Evolutionary conservation across 805 yeast genomes (phyloP), one percentile per base, ranked within the genome.

Genomic region (Nakazawaea anatomiae): DNA sequence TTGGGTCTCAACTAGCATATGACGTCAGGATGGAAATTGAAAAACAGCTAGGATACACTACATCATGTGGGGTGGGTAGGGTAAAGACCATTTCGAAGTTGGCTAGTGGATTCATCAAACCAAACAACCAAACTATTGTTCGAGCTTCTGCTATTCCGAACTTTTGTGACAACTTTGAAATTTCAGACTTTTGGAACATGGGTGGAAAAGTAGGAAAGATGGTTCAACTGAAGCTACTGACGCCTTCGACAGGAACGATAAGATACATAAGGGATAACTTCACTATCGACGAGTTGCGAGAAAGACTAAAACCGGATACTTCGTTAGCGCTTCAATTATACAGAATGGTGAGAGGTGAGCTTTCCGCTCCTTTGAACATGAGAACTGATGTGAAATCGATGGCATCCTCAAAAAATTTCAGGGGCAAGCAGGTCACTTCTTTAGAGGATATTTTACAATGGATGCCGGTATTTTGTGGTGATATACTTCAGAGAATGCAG

Each of bases 181-280:
- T 92, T 25, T 77, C 80, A 0, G 96, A 90, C 57, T 79, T 92
- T 52, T 85, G 96, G 78, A 89, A 96, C 0, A 71, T 92, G 74
- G 98, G 99, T 6, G 99, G 98, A 2, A 89, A 88, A 57, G 67
- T 76, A 8, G 99, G 99, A 0, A 82, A 83, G 9, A 68, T 70
- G 10, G 71, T 89, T 1, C 54, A 74, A 14, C 63, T 66, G n/a
- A 64, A 69, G 18, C 64, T 90, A n/a, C 69, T 73, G 1, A 66
- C 80, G 2, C 87, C 85, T 0, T 67, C 68, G 3, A 73, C 66
- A 31, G 63, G 68, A 5, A 68, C 80, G 53, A 74, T 85, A 58
- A 67, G 74, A 3, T 73, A 64, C 51, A 73, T 89, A 1, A 69
- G 86, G 49, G 76, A 77, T 3, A 68, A 72, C 38, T 77, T 78